Evolutionary conservation across 331 rosid species (phyloP), one percentile per base, ranked within the genome.

Genomic region (Malus hybrid): DNA sequence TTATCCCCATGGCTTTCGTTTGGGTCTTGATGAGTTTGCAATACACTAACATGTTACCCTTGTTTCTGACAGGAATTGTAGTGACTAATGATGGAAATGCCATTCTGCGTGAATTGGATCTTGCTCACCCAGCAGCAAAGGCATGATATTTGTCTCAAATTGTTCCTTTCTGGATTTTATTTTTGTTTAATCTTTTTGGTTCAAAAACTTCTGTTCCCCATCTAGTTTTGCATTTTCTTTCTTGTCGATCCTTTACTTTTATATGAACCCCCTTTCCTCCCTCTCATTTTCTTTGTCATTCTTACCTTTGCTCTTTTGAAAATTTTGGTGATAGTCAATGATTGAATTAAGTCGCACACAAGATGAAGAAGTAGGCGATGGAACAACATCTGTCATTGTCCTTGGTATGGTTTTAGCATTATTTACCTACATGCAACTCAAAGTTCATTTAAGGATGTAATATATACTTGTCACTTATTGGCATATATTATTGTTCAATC

Each of bases 91-190:
- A 90, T 82, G 94, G 96, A 50, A 94, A 87, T 86, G 96, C 99
- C 36, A 95, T 95, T 79, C 83, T 95, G 78, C 90, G 99, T 56
- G 99, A 95, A 78, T 75, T 95, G 75, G 99, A 95, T 85, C 31
- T 95, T 80, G 93, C 99, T 32, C 99, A 95, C 74, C 99, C 99
- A 12, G 99, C 99, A 69, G 99, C 99, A 2, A 95, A 95, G 96
- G 98, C 80, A 86, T 6, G 31, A 20, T 65, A 71, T 77, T 42
- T 73, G 54, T 76, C 82, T 66, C 63, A 12, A 36, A 44, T 20
- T 69, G 15, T 55, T 36, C 48, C 56, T 12, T 44, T 34, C 44
- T 44, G 14, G 12, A 39, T 69, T 10, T 19, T 16, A 54, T 34
- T 39, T 73, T 55, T 62, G 16, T 50, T 34, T 24, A 3, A 10